These are phyloP conservation scores for Rhodamnia argentea DNA, from an alignment of 345 rosid species.

Conservation along the genomic window DNA sequence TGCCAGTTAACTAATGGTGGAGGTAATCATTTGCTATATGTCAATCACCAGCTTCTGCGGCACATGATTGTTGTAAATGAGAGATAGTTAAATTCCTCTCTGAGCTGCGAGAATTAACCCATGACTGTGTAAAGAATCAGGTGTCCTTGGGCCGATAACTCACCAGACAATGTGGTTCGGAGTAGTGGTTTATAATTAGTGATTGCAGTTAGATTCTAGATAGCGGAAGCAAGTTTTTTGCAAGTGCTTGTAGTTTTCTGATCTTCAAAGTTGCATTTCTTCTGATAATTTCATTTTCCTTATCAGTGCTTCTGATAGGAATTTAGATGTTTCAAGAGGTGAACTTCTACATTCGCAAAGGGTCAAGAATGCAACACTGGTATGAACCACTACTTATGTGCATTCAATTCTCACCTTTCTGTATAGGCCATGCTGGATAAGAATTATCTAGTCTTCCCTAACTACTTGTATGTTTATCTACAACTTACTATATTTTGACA, in stretches of 20 bases:
- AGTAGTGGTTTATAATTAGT: neutral
- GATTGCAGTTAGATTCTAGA: neutral
- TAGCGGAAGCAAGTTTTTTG: neutral
- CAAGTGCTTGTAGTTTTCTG: neutral
- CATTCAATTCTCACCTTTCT: neutral
- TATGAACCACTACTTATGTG: slow-evolving; percentile 14
- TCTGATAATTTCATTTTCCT: neutral
- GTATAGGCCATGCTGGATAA: neutral
- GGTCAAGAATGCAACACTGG: slow-evolving; percentile 26
- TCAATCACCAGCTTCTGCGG: neutral
- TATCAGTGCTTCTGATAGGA: slow-evolving; percentile 65
- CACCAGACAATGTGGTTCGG: neutral
- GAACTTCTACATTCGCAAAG: slow-evolving; percentile 22
- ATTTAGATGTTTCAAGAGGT: slow-evolving; percentile 19
- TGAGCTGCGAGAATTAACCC: neutral
- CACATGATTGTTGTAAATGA: neutral
- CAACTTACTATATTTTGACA: neutral
- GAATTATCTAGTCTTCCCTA: neutral
- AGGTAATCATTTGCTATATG: neutral
- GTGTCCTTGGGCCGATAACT: neutral
- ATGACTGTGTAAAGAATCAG: neutral
- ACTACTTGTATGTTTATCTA: neutral
- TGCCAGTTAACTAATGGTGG: neutral
- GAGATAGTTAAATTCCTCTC: neutral
- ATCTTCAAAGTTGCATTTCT: neutral